Evolutionary conservation across 305 asterid species (phyloP), one percentile per base, ranked within the genome.

Genomic region (Rubia peregrina): DNA sequence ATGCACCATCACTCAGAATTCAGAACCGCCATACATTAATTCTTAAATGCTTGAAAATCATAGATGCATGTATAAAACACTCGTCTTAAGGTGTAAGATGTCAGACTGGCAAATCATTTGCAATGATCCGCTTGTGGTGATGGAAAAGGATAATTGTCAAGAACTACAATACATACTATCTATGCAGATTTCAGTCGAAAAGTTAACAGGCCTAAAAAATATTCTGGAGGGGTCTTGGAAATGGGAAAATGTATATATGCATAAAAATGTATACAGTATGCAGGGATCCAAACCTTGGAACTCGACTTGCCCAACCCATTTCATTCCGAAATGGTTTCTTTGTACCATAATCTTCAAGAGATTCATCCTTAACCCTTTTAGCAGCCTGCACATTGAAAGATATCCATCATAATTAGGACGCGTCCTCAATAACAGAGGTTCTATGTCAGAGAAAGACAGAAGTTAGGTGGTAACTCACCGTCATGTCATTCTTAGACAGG

Each of bases 321-420:
- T 80, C 85, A 57, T 44, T 70, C 44, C 41, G 61, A 42, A 84
- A 75, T 63, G 85, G 66, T 78, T 80, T 83, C 84, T 76, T 81
- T 80, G 49, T 73, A 80, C 72, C 75, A 70, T 77, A 84, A 69
- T 75, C 84, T 74, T 75, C 75, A 72, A 71, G 72, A 66, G 49
- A 68, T 67, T 86, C 93, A 73, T 71, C 78, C 75, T 76, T 77
- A 46, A 22, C 73, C 77, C 91, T 78, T 80, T 85, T 82, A n/a
- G 79, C 84, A 74, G 83, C 83, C 93, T 59, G 36, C 64, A 59
- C 36, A 22, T 24, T 59, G 17, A 59, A 9, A 76, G 40, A 71
- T 13, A 64, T 46, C 0, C 16, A 49, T 61, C 19, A 68, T 36
- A 64, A 33, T 62, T 69, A 74, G 26, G 16, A 36, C 49, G 19